Conservation (phyloP, 257 asterid genomes). For the Gardenia jasminoides region DNA sequence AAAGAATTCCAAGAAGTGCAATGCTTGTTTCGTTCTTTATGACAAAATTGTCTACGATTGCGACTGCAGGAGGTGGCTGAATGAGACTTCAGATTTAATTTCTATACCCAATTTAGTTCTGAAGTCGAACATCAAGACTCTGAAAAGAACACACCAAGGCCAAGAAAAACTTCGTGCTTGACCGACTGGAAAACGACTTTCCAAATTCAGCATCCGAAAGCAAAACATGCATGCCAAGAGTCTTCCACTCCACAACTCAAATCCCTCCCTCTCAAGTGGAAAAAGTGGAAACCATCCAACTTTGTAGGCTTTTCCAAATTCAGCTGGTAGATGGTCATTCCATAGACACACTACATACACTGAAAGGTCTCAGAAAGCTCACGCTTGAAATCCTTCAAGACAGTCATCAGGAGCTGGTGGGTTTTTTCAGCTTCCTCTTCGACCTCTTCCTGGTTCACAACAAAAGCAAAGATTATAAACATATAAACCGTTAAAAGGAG, state of each 20-base stretch:
- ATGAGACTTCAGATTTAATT: not conserved
- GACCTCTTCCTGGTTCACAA: conserved; percentile 48
- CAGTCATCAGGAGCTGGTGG: conserved; percentile 31
- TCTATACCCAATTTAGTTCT: not conserved
- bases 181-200: not conserved
- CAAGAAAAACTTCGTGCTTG: not conserved
- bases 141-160: too few species aligned
- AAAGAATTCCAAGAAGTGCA: too few species aligned
- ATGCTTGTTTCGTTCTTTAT: too few species aligned
- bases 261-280: not conserved
- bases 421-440: conserved; percentile 44
- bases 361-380: too few species aligned
- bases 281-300: not conserved
- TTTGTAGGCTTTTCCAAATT: too few species aligned
- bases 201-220: not conserved
- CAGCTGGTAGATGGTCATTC: too few species aligned
- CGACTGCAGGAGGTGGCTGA: not conserved
- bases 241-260: not conserved
- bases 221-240: not conserved
- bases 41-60: too few species aligned
- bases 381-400: too few species aligned
- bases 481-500: not conserved
- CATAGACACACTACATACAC: too few species aligned
- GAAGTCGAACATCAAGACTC: not conserved
- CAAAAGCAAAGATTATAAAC: not conserved